Evolutionary conservation across 148 eudicot genomes (phyloP).

Genomic region (Linanthus parryae): DNA sequence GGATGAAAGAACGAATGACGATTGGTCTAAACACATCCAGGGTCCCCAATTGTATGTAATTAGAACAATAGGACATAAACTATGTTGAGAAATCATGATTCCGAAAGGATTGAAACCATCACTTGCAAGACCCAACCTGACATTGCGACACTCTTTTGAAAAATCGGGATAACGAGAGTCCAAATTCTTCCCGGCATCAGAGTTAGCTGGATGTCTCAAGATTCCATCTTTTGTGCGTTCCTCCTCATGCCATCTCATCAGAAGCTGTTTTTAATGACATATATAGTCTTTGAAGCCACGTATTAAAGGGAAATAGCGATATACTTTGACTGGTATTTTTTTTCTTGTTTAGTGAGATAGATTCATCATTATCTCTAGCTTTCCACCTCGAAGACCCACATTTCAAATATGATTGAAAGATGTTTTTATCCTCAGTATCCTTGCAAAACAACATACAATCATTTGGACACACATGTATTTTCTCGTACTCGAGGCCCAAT

Average conservation of each 20-base stretch:
- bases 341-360: neutral
- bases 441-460: neutral
- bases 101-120: slow-evolving; percentile 15
- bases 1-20: neutral
- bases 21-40: too few relatives aligned
- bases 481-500: neutral
- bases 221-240: neutral
- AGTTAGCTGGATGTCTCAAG: slow-evolving; percentile 3
- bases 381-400: neutral
- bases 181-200: neutral
- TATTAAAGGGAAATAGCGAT: neutral
- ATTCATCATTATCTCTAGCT: too few relatives aligned
- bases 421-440: neutral
- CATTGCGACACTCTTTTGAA: neutral
- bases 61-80: slow-evolving; percentile 1
- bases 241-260: slow-evolving; percentile 5
- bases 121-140: slow-evolving; percentile 2
- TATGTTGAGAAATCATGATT: neutral
- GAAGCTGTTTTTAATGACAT: neutral
- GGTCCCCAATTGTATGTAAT: slow-evolving; percentile 1
- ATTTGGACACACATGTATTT: neutral
- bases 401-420: neutral
- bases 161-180: slow-evolving; percentile 1
- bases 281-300: neutral
- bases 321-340: neutral